phyloP scores from a whole-genome alignment of 805 yeast species.

The Teunomyces lycoperdinae region DNA sequence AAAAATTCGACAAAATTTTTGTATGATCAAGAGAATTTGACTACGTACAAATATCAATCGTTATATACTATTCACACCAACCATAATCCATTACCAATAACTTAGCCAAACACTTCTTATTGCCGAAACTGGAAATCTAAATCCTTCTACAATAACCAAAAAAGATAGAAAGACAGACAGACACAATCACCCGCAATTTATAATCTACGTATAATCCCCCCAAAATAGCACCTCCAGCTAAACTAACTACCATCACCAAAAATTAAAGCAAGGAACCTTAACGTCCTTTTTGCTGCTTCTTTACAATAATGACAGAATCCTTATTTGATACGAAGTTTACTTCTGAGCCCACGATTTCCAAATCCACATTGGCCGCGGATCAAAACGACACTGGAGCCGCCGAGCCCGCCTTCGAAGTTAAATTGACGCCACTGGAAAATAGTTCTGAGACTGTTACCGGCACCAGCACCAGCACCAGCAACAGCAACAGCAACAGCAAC shows the following conservation, averaged over 20 bases:
- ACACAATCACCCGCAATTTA: neutral
- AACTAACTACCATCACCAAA: no score
- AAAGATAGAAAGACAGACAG: no score
- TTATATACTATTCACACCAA: neutral
- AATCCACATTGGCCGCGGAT: neutral
- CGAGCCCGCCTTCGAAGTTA: neutral
- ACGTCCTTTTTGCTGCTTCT: no score
- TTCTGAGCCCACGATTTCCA: slow-evolving; percentile 9
- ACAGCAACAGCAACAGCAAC: no score
- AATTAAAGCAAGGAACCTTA: no score
- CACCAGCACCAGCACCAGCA: no score
- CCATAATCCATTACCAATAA: neutral
- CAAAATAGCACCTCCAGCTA: no score
- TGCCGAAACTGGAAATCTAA: neutral
- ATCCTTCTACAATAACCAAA: neutral
- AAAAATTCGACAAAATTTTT: slow-evolving; percentile 4
- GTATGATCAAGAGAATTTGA: slow-evolving; percentile 1
- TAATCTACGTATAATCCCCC: neutral
- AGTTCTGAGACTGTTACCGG: no score
- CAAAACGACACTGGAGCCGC: neutral
- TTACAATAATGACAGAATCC: slow-evolving; percentile 26
- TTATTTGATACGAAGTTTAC: slow-evolving; percentile 33
- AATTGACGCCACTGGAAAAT: neutral
- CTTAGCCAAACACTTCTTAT: neutral
- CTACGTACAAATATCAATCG: neutral